A percentile compares a stretch with the other conserved stretches of the same genome.
Conservation (phyloP, 225 moss, liverwort and hornwort species). For the Antitrichia curtipendula region DNA sequence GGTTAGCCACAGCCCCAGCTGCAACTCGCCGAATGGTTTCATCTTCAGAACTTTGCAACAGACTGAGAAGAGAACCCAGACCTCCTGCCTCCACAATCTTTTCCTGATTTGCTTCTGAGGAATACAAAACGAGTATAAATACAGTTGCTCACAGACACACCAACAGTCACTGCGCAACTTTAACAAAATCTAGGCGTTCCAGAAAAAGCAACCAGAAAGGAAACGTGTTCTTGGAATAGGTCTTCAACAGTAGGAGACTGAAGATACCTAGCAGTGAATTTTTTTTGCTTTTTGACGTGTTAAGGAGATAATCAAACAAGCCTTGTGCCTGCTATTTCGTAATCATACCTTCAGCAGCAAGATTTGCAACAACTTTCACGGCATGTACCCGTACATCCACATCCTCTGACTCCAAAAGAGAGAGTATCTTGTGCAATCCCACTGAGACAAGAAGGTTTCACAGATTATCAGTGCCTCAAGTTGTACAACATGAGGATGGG, state of each 20-base stretch:
- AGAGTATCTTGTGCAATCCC: conserved; percentile 93
- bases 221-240: not conserved
- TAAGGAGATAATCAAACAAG: not conserved
- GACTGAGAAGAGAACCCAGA: conserved; percentile 68
- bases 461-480: not conserved
- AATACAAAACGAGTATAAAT: not conserved
- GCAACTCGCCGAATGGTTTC: conserved; percentile 97
- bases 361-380: conserved; percentile 95
- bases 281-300: not conserved
- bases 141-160: not conserved
- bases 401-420: conserved; percentile 90
- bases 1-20: conserved; percentile 97
- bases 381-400: conserved; percentile 94
- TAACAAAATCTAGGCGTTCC: too few species aligned
- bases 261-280: not conserved
- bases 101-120: conserved; percentile 88
- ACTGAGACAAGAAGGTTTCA: conserved; percentile 20
- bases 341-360: conserved; percentile 81
- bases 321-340: not conserved
- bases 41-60: conserved; percentile 93
- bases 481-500: not conserved
- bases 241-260: not conserved
- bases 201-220: not conserved
- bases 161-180: not conserved
- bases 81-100: conserved; percentile 99